These are phyloP conservation scores for Aristolochia contorta DNA, from an alignment of 164 flowering plant species.

Conservation along the genomic window DNA sequence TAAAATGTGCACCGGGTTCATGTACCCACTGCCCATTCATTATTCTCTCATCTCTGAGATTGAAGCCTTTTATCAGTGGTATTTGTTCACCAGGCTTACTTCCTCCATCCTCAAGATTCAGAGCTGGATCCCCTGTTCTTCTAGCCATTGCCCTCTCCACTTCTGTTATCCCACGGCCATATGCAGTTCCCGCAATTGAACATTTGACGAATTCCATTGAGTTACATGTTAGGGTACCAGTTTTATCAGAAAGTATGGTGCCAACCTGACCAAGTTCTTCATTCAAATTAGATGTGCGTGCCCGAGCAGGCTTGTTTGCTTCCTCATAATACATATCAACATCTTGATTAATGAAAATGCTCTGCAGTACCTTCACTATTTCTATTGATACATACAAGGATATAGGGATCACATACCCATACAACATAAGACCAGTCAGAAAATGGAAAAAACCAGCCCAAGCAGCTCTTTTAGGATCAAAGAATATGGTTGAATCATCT, in stretches of 20 bases:
- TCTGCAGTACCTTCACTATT: constrained; percentile 81
- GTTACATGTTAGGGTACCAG: constrained; percentile 86
- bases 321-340: constrained; percentile 70
- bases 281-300: constrained; percentile 79
- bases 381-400: constrained; percentile 85
- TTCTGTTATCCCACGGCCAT: constrained; percentile 74
- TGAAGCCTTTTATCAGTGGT: constrained; percentile 59
- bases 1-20: constrained; percentile 42
- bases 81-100: constrained; percentile 9
- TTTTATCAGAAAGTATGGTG: constrained; percentile 80
- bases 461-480: constrained; percentile 52
- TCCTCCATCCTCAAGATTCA: constrained; percentile 15
- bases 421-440: constrained; percentile 77
- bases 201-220: constrained; percentile 92
- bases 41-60: constrained; percentile 69
- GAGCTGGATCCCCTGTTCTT: constrained; percentile 22
- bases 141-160: constrained; percentile 59
- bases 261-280: constrained; percentile 90
- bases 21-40: constrained; percentile 72
- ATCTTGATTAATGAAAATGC: constrained; percentile 74
- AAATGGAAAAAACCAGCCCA: constrained; percentile 69
- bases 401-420: constrained; percentile 80
- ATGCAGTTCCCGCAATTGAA: constrained; percentile 65
- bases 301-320: constrained; percentile 63
- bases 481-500: constrained; percentile 40